Evolutionary conservation across 2,329 filamentous ascomycete species (phyloP), one percentile per base, ranked within the genome.

Genomic region (Nigrospora sphaerica): DNA sequence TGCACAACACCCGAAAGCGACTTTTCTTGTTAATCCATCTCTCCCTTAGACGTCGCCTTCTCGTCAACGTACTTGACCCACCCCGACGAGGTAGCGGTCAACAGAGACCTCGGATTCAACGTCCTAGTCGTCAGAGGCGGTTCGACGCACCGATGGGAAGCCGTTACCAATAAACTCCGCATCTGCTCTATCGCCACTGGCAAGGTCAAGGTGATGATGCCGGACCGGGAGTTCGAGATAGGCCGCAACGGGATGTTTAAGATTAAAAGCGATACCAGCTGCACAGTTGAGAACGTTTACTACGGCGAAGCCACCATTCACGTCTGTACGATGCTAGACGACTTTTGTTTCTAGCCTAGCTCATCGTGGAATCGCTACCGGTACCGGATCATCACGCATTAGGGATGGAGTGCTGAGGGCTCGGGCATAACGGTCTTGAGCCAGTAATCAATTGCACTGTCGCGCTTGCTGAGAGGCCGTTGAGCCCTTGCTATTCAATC

Each of bases 271-370:
- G 68, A 69, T 0, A 59, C 57, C 43, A 45, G 46, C 2, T 73
- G 69, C 51, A 59, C 55, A 16, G 64, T 69, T 5, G 58, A 65
- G 47, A 78, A 78, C 49, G 57, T 61, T 32, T 54, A 69, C 0
- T 76, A 77, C 47, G 37, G 65, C 3, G 70, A 75, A 46, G 66
- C 70, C 0, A 61, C 66, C 16, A 49, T 77, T 36, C 69, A 74
- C 46, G 65, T 70, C 44, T 66, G 64, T 19, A 39, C 42, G 12
- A 33, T 54, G 38, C 50, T 50, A 3, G 41, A 47, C n/a, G 50
- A 54, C 40, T 42, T 52, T 18, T 49, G 42, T 28, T 32, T 35
- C 41, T 50, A 36, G 12, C 6, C 34, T 36, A 36, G 34, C 16
- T 36, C 11, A 12, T 36, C 14, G 14, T n/a, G 9, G 14, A 4